Evolutionary conservation across 768 basidiomycete species (phyloP).

Genomic region (Tulasnella sp.): DNA sequence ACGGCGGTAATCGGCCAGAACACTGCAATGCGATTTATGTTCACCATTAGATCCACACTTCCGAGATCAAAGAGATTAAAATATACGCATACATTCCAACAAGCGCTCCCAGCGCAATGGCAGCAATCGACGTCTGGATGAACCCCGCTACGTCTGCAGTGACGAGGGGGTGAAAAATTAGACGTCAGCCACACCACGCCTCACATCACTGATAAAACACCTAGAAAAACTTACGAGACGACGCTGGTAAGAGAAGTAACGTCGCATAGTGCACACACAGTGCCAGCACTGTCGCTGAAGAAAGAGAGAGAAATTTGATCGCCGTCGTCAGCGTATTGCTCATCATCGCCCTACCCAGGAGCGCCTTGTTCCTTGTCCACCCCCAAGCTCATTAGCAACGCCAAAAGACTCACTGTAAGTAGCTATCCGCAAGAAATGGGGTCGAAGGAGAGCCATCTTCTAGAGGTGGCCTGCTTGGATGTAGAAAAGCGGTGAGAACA

Average conservation of each 20-base stretch:
- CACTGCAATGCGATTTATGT: neutral
- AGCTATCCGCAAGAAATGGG: constrained; percentile 3
- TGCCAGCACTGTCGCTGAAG: constrained; percentile 5
- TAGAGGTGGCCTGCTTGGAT: neutral
- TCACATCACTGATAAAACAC: neutral
- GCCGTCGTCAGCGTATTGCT: neutral
- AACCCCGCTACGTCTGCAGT: constrained; percentile 2
- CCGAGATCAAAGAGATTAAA: neutral
- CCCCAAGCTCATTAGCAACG: neutral
- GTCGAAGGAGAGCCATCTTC: constrained; percentile 9
- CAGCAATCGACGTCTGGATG: constrained; percentile 5
- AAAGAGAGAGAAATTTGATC: neutral
- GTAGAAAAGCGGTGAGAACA: neutral
- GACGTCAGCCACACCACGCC: neutral
- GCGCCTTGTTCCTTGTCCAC: neutral
- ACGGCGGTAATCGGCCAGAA: constrained; percentile 9
- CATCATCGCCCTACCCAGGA: neutral
- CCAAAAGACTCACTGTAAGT: constrained; percentile 6
- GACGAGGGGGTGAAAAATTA: neutral
- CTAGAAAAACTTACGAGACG: constrained; percentile 3
- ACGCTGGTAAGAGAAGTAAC: neutral
- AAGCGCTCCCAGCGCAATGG: neutral
- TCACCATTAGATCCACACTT: neutral
- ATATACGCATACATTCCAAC: constrained; percentile 5
- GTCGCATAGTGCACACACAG: constrained; percentile 9